Conservation (phyloP, 192 early-diverging fungal genomes). For the Coemansia sp. region DNA sequence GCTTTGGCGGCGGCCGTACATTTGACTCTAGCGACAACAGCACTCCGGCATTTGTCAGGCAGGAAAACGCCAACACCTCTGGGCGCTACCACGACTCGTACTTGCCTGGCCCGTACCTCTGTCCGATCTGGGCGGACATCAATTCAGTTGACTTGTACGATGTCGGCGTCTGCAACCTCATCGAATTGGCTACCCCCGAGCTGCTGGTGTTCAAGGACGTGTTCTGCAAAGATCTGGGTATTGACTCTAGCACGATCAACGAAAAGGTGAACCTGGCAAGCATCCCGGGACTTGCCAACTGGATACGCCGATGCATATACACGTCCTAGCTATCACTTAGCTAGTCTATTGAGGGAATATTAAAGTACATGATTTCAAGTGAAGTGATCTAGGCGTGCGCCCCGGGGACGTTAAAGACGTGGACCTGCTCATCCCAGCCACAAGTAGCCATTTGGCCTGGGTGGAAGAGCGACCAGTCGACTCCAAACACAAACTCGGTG, state of each 20-base stretch:
- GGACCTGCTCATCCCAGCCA: constrained; percentile 92
- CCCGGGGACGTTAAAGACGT: constrained; percentile 55
- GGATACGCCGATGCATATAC: constrained; percentile 35
- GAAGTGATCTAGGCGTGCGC: neutral
- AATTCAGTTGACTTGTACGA: constrained; percentile 50
- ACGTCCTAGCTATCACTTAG: neutral
- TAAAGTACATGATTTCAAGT: neutral
- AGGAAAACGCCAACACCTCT: constrained; percentile 39
- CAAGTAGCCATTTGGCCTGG: constrained; percentile 89
- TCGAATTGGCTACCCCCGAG: constrained; percentile 46
- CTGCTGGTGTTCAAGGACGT: constrained; percentile 49
- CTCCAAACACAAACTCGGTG: constrained; percentile 94
- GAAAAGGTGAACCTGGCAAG: constrained; percentile 39
- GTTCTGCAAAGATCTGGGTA: constrained; percentile 48
- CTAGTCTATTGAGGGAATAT: neutral
- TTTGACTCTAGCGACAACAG: constrained; percentile 32
- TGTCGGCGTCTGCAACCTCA: constrained; percentile 41
- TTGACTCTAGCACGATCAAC: constrained; percentile 34
- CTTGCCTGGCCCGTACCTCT: constrained; percentile 45
- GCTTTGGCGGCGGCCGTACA: neutral
- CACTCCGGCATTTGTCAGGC: constrained; percentile 12
- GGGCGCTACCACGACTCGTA: constrained; percentile 44
- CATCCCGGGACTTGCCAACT: constrained; percentile 39
- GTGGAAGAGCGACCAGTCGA: constrained; percentile 89
- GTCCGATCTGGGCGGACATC: constrained; percentile 53